A percentile compares a stretch with the other conserved stretches of the same genome.
Evolutionary conservation across 2,329 filamentous ascomycete species (phyloP).

Genomic region (Cytospora schulzeri): DNA sequence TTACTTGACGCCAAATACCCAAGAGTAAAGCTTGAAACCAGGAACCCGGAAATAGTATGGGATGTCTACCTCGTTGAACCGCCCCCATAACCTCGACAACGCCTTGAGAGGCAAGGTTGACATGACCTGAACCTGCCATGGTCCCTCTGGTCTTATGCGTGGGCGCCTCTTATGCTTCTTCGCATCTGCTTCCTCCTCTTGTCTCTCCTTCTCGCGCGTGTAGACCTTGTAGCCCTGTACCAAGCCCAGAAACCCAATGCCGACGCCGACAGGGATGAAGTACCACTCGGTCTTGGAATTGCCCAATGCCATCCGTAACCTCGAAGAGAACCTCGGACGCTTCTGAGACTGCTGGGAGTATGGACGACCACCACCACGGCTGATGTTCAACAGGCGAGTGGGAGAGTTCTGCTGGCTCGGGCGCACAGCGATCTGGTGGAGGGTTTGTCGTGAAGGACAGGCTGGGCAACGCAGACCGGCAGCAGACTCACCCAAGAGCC

Average conservation of each 20-base stretch:
- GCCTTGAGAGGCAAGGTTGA: constrained; percentile 90
- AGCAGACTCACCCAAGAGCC: constrained; percentile 26
- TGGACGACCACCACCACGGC: constrained; percentile 32
- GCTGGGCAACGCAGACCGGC: constrained; percentile 23
- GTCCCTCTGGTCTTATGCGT: constrained; percentile 77
- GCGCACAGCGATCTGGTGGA: constrained; percentile 18
- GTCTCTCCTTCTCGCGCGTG: constrained; percentile 54
- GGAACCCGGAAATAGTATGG: constrained; percentile 86
- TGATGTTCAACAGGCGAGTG: constrained; percentile 31
- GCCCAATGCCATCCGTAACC: constrained; percentile 51
- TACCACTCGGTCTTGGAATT: constrained; percentile 77
- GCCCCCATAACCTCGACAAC: constrained; percentile 84
- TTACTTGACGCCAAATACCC: constrained; percentile 83
- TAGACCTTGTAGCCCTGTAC: constrained; percentile 82
- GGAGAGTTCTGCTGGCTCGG: constrained; percentile 26
- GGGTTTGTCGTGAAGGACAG: constrained; percentile 23
- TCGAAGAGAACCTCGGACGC: constrained; percentile 53
- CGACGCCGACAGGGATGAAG: constrained; percentile 83
- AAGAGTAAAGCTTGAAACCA: constrained; percentile 90
- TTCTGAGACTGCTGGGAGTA: constrained; percentile 48
- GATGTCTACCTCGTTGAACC: constrained; percentile 86
- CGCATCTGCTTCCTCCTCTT: constrained; percentile 48
- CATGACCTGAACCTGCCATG: constrained; percentile 94
- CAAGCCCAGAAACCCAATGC: constrained; percentile 80
- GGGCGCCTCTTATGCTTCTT: constrained; percentile 53